Evolutionary conservation across 257 asterid species (phyloP).

Genomic region (Plantago ovata): DNA sequence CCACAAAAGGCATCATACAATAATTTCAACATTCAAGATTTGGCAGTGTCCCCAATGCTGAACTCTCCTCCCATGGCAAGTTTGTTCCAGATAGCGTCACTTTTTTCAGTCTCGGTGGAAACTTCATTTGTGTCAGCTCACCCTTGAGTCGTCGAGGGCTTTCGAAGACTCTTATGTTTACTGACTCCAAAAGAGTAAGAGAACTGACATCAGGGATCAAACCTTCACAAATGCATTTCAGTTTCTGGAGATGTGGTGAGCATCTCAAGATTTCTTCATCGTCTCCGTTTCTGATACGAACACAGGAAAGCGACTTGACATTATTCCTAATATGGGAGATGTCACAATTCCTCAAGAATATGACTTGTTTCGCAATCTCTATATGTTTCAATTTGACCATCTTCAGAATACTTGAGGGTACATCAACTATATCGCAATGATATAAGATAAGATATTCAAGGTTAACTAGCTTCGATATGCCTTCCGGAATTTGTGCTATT

Average conservation of each 20-base stretch:
- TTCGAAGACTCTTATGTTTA: slow-evolving; percentile 2
- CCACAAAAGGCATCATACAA: too few species aligned
- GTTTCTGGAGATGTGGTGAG: slow-evolving; percentile 11
- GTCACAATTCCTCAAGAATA: neutral
- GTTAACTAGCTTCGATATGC: slow-evolving; percentile 4
- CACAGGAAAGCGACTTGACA: neutral
- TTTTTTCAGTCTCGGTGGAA: neutral
- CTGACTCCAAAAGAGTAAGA: slow-evolving; percentile 10
- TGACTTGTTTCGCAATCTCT: neutral
- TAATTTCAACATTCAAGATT: too few species aligned
- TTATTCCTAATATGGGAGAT: neutral
- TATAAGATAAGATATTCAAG: slow-evolving; percentile 11
- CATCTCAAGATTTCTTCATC: slow-evolving; percentile 11
- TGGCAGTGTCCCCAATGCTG: too few species aligned
- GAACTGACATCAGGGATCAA: slow-evolving; percentile 3
- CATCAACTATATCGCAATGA: neutral
- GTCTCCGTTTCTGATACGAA: neutral
- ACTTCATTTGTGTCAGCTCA: neutral
- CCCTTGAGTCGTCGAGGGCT: neutral
- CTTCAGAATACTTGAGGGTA: slow-evolving; percentile 5
- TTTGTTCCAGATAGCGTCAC: neutral
- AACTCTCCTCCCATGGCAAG: slow-evolving; percentile 2
- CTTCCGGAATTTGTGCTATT: neutral
- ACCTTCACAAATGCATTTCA: neutral
- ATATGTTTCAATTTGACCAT: slow-evolving; percentile 19